A percentile compares a stretch with the other conserved stretches of the same genome.
phyloP scores from a whole-genome alignment of 768 basidiomycete species.

The Porphyrellus cyaneotinctus region DNA sequence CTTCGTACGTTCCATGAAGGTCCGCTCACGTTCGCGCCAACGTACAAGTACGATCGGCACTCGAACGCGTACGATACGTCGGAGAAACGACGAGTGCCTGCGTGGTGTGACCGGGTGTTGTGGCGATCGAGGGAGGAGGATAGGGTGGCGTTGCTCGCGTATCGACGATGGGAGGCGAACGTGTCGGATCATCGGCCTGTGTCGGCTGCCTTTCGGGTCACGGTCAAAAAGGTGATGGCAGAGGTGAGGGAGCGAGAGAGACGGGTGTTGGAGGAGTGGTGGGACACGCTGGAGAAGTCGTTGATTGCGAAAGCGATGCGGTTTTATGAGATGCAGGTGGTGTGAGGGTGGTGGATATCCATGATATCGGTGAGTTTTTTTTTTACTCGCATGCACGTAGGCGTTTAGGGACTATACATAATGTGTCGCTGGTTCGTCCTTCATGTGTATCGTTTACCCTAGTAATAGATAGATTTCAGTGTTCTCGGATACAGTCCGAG shows the following conservation, averaged over 20 bases:
- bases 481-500: too few species aligned
- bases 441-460: not conserved
- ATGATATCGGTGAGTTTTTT: not conserved
- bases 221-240: constrained; percentile 65
- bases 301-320: constrained; percentile 29
- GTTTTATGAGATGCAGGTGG: constrained; percentile 35
- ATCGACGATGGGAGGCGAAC: constrained; percentile 79
- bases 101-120: constrained; percentile 95
- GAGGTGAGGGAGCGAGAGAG: constrained; percentile 56
- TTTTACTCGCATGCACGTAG: not conserved
- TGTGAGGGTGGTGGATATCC: constrained; percentile 17
- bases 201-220: constrained; percentile 71
- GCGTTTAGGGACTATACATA: constrained; percentile 1
- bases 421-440: not conserved
- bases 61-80: constrained; percentile 81
- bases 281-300: constrained; percentile 38
- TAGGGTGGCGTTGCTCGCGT: constrained; percentile 64
- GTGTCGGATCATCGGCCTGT: constrained; percentile 91
- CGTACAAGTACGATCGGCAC: constrained; percentile 90
- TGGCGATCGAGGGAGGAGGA: constrained; percentile 58
- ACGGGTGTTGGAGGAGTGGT: constrained; percentile 50
- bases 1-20: constrained; percentile 81
- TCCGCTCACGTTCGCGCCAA: constrained; percentile 78
- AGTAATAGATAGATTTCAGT: not conserved
- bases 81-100: constrained; percentile 84